Conservation (phyloP, 495 filamentous ascomycete species). For the Letharia lupina region DNA sequence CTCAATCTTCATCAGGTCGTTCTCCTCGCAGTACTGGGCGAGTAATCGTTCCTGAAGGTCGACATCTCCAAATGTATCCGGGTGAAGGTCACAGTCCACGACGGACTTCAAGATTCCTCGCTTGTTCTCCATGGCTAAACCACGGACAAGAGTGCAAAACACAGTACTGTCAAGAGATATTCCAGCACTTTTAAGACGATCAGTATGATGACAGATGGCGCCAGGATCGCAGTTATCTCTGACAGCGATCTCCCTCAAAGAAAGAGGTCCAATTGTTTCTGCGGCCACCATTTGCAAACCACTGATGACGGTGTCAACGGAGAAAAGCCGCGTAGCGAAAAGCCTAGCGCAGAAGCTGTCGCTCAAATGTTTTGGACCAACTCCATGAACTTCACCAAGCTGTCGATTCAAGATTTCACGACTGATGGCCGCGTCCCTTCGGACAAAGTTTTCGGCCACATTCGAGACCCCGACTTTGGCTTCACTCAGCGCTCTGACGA, state of each 20-base stretch:
- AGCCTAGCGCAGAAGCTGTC: slow-evolving; percentile 61
- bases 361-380: slow-evolving; percentile 43
- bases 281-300: slow-evolving; percentile 57
- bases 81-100: slow-evolving; percentile 63
- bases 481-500: slow-evolving; percentile 24
- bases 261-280: slow-evolving; percentile 58
- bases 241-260: slow-evolving; percentile 60
- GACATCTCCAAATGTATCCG: slow-evolving; percentile 60
- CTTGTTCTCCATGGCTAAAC: slow-evolving; percentile 48
- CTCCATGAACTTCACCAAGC: slow-evolving; percentile 37
- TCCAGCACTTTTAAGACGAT: slow-evolving; percentile 45
- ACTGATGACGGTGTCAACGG: slow-evolving; percentile 55
- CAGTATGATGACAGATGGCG: slow-evolving; percentile 47
- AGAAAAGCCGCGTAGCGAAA: slow-evolving; percentile 61
- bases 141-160: slow-evolving; percentile 51
- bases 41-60: slow-evolving; percentile 50
- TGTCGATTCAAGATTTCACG: slow-evolving; percentile 37
- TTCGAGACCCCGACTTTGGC: slow-evolving; percentile 24
- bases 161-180: slow-evolving; percentile 51
- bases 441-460: slow-evolving; percentile 14
- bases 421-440: slow-evolving; percentile 21
- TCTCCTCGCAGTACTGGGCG: slow-evolving; percentile 38
- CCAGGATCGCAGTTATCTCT: slow-evolving; percentile 44
- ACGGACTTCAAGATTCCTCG: slow-evolving; percentile 50
- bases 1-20: slow-evolving; percentile 46